These are phyloP conservation scores for Aegilops tauschii DNA, from an alignment of 176 grass and related monocot genomes.

Conservation along the genomic window DNA sequence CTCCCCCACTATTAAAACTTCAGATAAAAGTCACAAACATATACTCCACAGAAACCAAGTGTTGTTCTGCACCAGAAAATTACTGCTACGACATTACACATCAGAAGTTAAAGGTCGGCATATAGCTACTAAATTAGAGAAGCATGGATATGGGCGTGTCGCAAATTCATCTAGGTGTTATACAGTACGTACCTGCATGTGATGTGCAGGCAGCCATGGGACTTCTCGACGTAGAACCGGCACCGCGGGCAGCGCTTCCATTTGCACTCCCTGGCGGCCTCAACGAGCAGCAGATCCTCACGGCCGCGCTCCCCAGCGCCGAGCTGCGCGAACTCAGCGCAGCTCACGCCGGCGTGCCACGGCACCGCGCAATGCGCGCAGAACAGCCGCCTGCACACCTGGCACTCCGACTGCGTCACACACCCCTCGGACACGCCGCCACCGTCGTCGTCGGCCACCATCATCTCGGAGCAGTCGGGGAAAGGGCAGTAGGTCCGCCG, in stretches of 20 bases:
- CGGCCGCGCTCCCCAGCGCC: slow-evolving; percentile 33
- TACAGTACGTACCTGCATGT: slow-evolving; percentile 58
- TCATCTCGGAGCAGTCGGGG: slow-evolving; percentile 65
- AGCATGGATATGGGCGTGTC: not conserved
- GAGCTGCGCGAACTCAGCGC: slow-evolving; percentile 41
- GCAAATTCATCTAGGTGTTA: not conserved
- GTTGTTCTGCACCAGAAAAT: not conserved
- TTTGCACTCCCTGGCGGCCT: slow-evolving; percentile 48
- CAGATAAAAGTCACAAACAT: too few species aligned
- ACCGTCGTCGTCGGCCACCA: slow-evolving; percentile 42
- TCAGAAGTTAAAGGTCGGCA: not conserved
- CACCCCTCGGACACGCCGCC: not conserved
- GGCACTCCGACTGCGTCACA: slow-evolving; percentile 63
- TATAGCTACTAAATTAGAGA: not conserved
- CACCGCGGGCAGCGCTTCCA: slow-evolving; percentile 75
- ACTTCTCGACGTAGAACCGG: slow-evolving; percentile 68
- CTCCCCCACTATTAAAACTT: too few species aligned
- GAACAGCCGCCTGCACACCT: slow-evolving; percentile 53
- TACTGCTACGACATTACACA: not conserved
- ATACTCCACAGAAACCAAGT: not conserved
- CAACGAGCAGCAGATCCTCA: slow-evolving; percentile 60
- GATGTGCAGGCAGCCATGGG: slow-evolving; percentile 57
- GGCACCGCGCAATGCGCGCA: slow-evolving; percentile 52
- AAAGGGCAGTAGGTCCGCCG: slow-evolving; percentile 61
- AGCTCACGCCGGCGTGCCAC: slow-evolving; percentile 65